A percentile compares a stretch with the other conserved stretches of the same genome.
These are phyloP conservation scores for Secale cereale DNA, from an alignment of 176 grass and related monocot species.

Conservation along the genomic window DNA sequence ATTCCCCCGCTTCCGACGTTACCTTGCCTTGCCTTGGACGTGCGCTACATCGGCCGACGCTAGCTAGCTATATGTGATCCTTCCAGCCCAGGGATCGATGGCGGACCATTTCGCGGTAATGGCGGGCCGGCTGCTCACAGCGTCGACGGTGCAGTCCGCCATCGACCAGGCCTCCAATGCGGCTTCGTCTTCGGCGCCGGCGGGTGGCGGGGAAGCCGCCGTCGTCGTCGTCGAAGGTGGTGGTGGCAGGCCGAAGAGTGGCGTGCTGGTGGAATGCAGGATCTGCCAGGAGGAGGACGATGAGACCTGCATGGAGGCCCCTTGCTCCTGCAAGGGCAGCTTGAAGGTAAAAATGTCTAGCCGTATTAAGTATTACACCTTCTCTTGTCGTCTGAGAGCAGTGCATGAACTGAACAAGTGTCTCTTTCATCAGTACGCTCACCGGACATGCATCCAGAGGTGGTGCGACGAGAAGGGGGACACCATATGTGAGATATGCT, in stretches of 20 bases:
- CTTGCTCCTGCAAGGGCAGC: slow-evolving; percentile 86
- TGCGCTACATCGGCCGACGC: neutral
- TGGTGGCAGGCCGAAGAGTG: neutral
- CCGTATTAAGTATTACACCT: too few species aligned
- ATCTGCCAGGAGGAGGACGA: slow-evolving; percentile 85
- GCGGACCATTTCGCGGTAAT: slow-evolving; percentile 56
- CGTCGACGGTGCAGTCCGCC: slow-evolving; percentile 51
- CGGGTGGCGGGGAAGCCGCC: neutral
- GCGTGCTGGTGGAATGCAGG: slow-evolving; percentile 59
- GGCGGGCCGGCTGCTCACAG: slow-evolving; percentile 56
- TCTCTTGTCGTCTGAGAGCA: neutral
- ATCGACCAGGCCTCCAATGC: slow-evolving; percentile 32
- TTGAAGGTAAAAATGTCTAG: slow-evolving; percentile 45
- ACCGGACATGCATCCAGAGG: slow-evolving; percentile 67
- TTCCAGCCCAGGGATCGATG: slow-evolving; percentile 31
- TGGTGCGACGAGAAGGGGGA: slow-evolving; percentile 94
- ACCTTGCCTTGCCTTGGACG: neutral
- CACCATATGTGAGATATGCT: slow-evolving; percentile 85
- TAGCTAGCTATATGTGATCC: neutral
- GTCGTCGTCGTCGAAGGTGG: neutral
- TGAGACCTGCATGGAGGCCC: slow-evolving; percentile 54
- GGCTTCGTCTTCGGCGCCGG: neutral
- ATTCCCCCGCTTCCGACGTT: neutral
- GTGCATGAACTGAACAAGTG: neutral
- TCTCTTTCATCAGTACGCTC: slow-evolving; percentile 61